Evolutionary conservation across 768 basidiomycete species (phyloP).

Genomic region (Trametopsis cervina): DNA sequence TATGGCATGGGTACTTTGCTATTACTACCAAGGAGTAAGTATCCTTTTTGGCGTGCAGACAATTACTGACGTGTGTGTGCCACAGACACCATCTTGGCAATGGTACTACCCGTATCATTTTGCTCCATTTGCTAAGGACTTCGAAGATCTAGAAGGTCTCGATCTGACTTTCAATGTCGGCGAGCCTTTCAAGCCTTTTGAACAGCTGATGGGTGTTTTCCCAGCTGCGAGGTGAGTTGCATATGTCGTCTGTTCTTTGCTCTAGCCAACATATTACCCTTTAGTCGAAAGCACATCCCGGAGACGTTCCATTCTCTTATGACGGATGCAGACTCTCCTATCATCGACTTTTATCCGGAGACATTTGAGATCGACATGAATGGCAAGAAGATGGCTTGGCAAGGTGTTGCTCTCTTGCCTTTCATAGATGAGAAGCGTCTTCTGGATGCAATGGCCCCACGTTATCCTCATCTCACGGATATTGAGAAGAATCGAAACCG

Average conservation of each 20-base stretch:
- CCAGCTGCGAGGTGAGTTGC: slow-evolving; percentile 75
- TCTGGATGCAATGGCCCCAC: slow-evolving; percentile 72
- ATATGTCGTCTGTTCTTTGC: neutral
- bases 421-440: slow-evolving; percentile 89
- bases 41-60: neutral
- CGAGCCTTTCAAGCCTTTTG: slow-evolving; percentile 92
- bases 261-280: slow-evolving; percentile 4
- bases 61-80: slow-evolving; percentile 13
- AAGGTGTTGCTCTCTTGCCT: slow-evolving; percentile 92
- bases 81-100: slow-evolving; percentile 84
- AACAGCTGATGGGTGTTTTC: slow-evolving; percentile 98
- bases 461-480: slow-evolving; percentile 60
- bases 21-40: slow-evolving; percentile 96
- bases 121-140: slow-evolving; percentile 96
- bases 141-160: slow-evolving; percentile 71
- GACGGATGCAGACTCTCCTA: slow-evolving; percentile 81
- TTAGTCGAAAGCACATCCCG: slow-evolving; percentile 85
- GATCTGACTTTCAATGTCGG: slow-evolving; percentile 75
- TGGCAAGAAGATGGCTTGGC: slow-evolving; percentile 99
- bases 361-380: slow-evolving; percentile 99
- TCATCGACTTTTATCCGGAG: slow-evolving; percentile 91
- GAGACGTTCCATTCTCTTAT: slow-evolving; percentile 80
- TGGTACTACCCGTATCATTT: slow-evolving; percentile 99
- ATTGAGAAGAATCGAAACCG: slow-evolving; percentile 81
- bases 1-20: slow-evolving; percentile 90